These are phyloP conservation scores for Dictyostelium intermedium DNA, from an alignment of 78 protist species.

Conservation along the genomic window DNA sequence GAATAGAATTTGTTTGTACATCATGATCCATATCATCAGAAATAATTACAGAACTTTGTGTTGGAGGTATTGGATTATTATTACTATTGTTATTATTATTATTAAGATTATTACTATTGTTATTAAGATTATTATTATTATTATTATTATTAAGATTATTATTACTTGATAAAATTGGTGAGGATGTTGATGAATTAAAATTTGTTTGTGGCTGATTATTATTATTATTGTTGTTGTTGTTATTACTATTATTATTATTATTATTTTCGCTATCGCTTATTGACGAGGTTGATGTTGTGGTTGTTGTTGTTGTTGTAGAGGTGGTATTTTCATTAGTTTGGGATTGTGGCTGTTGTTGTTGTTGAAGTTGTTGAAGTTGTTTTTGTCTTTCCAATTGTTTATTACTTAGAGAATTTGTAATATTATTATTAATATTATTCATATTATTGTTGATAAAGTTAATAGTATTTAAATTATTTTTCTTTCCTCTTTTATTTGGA, in stretches of 20 bases:
- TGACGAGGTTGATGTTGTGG: not conserved
- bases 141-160: not conserved
- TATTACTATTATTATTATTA: not conserved
- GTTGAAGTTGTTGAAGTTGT: not conserved
- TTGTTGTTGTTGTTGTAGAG: not conserved
- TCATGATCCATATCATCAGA: not conserved
- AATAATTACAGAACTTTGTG: not conserved
- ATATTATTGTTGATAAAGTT: constrained; percentile 10
- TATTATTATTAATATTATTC: not conserved
- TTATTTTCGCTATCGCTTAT: not conserved
- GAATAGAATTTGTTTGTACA: not conserved
- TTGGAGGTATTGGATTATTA: not conserved
- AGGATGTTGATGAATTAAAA: not conserved
- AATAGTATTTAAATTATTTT: constrained; percentile 3
- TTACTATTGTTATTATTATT: not conserved
- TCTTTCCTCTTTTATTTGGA: not conserved
- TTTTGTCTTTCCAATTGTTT: not conserved
- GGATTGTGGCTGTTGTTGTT: not conserved
- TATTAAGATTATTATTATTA: not conserved
- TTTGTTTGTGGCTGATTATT: not conserved
- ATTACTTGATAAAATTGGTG: not conserved
- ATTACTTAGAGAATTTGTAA: not conserved
- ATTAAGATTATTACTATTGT: not conserved
- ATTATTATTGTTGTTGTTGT: not conserved
- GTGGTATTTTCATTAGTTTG: not conserved